Evolutionary conservation across 441 rosid species (phyloP).

Genomic region (Bocquillonia castaneifolia): DNA sequence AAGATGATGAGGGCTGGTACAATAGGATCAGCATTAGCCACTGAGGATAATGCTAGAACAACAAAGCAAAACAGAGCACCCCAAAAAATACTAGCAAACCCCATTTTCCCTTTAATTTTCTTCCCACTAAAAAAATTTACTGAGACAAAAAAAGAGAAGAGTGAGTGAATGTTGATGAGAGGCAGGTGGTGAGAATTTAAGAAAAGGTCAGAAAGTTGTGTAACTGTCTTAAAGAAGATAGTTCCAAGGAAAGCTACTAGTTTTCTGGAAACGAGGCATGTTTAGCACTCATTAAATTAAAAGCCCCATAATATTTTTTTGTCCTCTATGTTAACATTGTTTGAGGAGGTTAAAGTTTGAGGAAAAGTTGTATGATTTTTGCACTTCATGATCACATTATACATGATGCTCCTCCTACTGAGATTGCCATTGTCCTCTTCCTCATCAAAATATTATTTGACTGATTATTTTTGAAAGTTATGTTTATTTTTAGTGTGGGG

Average conservation of each 20-base stretch:
- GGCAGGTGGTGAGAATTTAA: slow-evolving; percentile 33
- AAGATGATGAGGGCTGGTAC: slow-evolving; percentile 80
- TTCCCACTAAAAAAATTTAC: neutral
- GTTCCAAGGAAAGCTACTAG: slow-evolving; percentile 31
- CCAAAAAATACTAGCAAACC: slow-evolving; percentile 21
- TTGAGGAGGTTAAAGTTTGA: slow-evolving; percentile 6
- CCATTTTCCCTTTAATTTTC: slow-evolving; percentile 26
- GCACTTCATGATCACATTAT: neutral
- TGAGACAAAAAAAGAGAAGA: slow-evolving; percentile 8
- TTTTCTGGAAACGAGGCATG: slow-evolving; percentile 32
- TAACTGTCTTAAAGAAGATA: slow-evolving; percentile 20
- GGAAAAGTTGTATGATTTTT: neutral
- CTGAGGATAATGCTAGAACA: slow-evolving; percentile 26
- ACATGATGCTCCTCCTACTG: neutral
- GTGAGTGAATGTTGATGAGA: slow-evolving; percentile 24
- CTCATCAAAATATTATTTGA: neutral
- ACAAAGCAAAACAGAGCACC: slow-evolving; percentile 23
- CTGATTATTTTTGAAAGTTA: neutral
- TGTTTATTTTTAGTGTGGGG: neutral
- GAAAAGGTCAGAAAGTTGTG: slow-evolving; percentile 22
- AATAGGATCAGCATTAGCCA: slow-evolving; percentile 46
- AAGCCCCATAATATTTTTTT: slow-evolving; percentile 9
- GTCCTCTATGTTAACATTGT: slow-evolving; percentile 17
- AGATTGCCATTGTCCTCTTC: slow-evolving; percentile 4
- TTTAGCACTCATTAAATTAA: slow-evolving; percentile 20